Evolutionary conservation across 1,284 basidiomycete species (phyloP), one percentile per base, ranked within the genome.

Genomic region (Chiua sp.): DNA sequence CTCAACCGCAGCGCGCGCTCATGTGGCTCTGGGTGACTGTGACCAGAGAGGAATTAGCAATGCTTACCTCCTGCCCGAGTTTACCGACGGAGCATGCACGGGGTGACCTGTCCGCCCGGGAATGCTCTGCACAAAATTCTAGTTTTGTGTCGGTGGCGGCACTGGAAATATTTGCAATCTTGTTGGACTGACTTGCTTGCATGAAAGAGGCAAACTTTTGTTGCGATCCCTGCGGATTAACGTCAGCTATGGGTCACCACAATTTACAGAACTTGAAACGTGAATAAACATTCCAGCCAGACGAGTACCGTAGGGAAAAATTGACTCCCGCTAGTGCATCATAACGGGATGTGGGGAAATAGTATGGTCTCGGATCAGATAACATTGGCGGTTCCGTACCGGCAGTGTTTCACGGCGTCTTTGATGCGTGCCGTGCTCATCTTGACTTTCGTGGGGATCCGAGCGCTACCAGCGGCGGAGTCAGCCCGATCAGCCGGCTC

Each of bases 301-400:
- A 30, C 20, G 28, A 53, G 22, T 12, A 33, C 8, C 39, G 12
- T 8, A 23, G 42, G 32, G 42, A 50, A 28, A 44, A 12, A 15
- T 23, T 8, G 77, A 23, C 68, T 71, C 57, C 72, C 68, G 20
- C 42, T 3, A 35, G n/a, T 15, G 35, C 33, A 35, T 35, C 30
- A 32, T 32, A 10, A 32, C 10, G 37, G 37, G 42, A 44, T 22
- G 42, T 22, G 11, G n/a, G 42, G 42, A 44, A 22, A 44, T 42
- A 42, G 3, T 4, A 2, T 16, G 37, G 35, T 18, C 1, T 44
- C n/a, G 42, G 42, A 44, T 44, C 42, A 44, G n/a, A 44, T 44
- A 44, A 22, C n/a, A 44, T 44, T 11, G 42, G n/a, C n/a, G 42
- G 10, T 22, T 44, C 42, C 42, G 42, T n/a, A n/a, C n/a, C n/a